These are phyloP conservation scores for Elongisporangium senticosum DNA, from an alignment of 352 stramenopile species.

Conservation along the genomic window DNA sequence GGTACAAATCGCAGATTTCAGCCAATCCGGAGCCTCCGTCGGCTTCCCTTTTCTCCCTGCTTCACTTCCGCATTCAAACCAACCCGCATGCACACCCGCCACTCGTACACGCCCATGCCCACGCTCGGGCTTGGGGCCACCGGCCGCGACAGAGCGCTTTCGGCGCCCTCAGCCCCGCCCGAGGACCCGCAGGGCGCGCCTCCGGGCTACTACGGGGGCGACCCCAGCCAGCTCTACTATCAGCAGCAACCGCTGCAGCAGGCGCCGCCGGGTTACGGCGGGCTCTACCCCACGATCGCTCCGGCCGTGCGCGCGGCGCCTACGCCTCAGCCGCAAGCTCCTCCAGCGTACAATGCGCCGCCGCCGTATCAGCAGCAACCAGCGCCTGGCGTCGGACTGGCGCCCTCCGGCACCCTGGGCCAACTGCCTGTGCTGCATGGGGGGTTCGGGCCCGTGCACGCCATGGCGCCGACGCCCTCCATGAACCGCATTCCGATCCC, in stretches of 20 bases:
- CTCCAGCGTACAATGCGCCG: constrained; percentile 4
- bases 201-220: constrained; percentile 8
- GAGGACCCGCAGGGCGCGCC: constrained; percentile 13
- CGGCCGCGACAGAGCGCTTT: constrained; percentile 15
- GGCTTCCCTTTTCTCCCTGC: not conserved
- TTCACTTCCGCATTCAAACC: not conserved
- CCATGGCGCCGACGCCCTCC: constrained; percentile 10
- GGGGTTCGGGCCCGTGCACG: constrained; percentile 39
- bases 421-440: constrained; percentile 21
- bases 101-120: not conserved
- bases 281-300: constrained; percentile 8
- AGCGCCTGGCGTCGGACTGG: not conserved
- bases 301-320: not conserved
- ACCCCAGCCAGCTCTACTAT: constrained; percentile 5
- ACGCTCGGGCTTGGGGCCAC: not conserved
- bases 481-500: constrained; percentile 13
- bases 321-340: constrained; percentile 19
- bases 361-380: constrained; percentile 1
- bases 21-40: not conserved
- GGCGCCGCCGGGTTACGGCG: constrained; percentile 8
- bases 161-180: constrained; percentile 32
- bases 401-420: constrained; percentile 4
- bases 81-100: not conserved
- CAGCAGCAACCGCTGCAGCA: constrained; percentile 11
- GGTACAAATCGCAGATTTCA: not conserved